Evolutionary conservation across 2,329 filamentous ascomycete genomes (phyloP).

Genomic region (Trichoderma endophyticum): DNA sequence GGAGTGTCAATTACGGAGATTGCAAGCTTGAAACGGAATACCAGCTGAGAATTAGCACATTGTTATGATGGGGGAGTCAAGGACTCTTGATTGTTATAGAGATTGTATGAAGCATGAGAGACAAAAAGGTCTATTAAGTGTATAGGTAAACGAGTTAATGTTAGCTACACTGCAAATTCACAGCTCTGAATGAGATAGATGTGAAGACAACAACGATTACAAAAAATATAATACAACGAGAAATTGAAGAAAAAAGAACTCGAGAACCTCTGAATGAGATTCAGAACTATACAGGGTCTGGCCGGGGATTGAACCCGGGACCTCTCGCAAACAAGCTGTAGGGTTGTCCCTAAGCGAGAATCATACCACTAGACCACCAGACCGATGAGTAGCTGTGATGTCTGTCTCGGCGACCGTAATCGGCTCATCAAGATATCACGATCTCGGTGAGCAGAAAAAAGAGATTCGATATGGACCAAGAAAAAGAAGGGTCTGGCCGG

Average conservation of each 20-base stretch:
- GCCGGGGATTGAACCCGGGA: conserved; percentile 48
- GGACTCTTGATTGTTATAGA: too few species aligned
- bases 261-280: too few species aligned
- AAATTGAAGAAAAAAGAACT: background rate
- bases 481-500: conserved; percentile 42
- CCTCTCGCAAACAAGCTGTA: conserved; percentile 37
- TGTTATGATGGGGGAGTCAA: background rate
- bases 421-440: background rate
- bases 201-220: background rate
- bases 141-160: background rate
- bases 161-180: background rate
- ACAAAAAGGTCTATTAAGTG: background rate
- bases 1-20: background rate
- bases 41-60: background rate
- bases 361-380: conserved; percentile 19
- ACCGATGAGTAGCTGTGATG: background rate
- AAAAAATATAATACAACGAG: background rate
- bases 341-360: conserved; percentile 18
- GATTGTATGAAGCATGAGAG: background rate
- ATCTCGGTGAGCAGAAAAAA: background rate
- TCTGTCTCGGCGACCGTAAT: background rate
- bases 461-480: background rate
- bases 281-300: conserved; percentile 31
- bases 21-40: background rate
- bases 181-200: background rate